Conservation (phyloP, 257 asterid species). For the Ligustrum vulgare region DNA sequence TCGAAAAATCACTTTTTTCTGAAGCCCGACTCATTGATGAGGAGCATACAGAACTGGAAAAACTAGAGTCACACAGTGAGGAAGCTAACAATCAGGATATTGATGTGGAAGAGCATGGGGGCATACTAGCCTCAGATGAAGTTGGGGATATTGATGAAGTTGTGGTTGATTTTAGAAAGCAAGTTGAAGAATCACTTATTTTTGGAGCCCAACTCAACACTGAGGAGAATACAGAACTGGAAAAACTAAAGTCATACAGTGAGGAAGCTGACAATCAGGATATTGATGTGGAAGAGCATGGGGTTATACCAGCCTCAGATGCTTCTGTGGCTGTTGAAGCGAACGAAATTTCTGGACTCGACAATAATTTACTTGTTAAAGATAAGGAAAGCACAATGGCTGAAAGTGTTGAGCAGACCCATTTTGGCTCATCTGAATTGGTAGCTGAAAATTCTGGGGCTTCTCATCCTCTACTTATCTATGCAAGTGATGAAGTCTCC, state of each 20-base stretch:
- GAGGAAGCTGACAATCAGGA: conserved; percentile 23
- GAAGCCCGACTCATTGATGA: conserved; percentile 29
- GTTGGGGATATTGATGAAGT: neutral
- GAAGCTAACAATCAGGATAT: conserved; percentile 29
- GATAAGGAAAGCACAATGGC: conserved; percentile 26
- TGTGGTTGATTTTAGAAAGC: conserved; percentile 23
- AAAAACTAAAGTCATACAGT: conserved; percentile 28
- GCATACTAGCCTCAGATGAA: conserved; percentile 20
- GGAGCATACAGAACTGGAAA: conserved; percentile 25
- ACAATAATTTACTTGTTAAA: conserved; percentile 22
- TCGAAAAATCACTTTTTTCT: conserved; percentile 27
- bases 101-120: conserved; percentile 37
- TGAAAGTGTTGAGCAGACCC: conserved; percentile 30
- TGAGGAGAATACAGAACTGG: conserved; percentile 24
- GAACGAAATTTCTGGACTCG: conserved; percentile 24
- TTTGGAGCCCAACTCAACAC: conserved; percentile 30
- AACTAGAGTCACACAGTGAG: conserved; percentile 23
- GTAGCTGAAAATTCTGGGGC: conserved; percentile 28
- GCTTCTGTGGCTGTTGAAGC: conserved; percentile 16
- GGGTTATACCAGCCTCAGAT: conserved; percentile 25
- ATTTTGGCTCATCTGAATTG: conserved; percentile 30
- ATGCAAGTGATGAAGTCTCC: conserved; percentile 30
- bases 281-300: conserved; percentile 38
- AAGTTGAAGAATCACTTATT: conserved; percentile 23
- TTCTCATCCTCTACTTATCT: conserved; percentile 30